Evolutionary conservation across 176 grass and related monocot species (phyloP), one percentile per base, ranked within the genome.

Genomic region (Eleusine coracana): DNA sequence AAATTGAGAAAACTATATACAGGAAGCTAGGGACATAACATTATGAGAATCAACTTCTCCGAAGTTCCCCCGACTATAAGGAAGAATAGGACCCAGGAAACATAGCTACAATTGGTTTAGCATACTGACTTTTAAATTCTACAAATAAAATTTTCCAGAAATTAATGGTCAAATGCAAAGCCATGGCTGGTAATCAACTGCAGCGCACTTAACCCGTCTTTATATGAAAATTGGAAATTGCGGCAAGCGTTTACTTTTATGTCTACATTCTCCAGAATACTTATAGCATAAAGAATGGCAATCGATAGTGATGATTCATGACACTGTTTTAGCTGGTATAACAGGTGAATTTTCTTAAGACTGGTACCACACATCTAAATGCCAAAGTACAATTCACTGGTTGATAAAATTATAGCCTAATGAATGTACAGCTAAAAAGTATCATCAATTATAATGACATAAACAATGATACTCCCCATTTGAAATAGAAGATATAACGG

Each of bases 331-430:
- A 74, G 70, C n/a, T 75, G 10, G 1, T 68, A 31, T 29, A 75
- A 38, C 71, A 40, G 44, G 20, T 62, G 23, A 56, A 28, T 34
- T 21, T 60, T 39, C 14, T 46, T 58, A 28, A 67, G 27, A 59
- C 42, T 68, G 37, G 31, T 34, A 34, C 31, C 2, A 18, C 74
- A 28, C 17, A 67, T 67, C 70, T 4, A 40, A 81, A 82, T 49
- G 10, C n/a, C 8, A 20, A 40, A 15, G 20, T 34, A 20, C 23
- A 76, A 77, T 51, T 51, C 73, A 71, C 10, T 50, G 48, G 31
- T 46, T 64, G 76, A 56, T 36, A 87, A 25, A 75, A 21, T 29
- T 46, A 59, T 82, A 66, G 62, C 46, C 78, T 60, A 87, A 69
- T 61, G 18, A 62, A 70, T 10, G 25, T 59, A 63, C 18, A 41